phyloP scores from a whole-genome alignment of 1,139 yeast genomes.

The Lipomyces yarrowii region DNA sequence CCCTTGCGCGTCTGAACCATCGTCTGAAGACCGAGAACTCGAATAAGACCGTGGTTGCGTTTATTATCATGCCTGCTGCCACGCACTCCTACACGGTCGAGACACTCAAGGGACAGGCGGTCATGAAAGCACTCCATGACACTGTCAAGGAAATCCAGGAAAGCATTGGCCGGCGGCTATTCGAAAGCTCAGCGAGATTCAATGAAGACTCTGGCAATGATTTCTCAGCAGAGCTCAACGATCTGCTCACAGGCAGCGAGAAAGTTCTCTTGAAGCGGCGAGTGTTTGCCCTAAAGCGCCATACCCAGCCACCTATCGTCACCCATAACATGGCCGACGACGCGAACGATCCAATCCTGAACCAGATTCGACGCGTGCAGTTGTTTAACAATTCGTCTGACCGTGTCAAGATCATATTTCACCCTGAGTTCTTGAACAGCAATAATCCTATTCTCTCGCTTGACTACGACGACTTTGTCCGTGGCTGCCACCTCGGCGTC shows the following conservation, averaged over 20 bases:
- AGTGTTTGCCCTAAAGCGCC: constrained; percentile 89
- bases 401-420: constrained; percentile 93
- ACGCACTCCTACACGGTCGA: constrained; percentile 94
- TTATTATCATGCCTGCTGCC: constrained; percentile 96
- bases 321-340: constrained; percentile 98
- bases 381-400: constrained; percentile 88
- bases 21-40: constrained; percentile 79
- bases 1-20: constrained; percentile 91
- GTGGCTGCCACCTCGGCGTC: constrained; percentile 97
- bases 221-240: constrained; percentile 65
- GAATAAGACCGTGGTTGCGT: constrained; percentile 94
- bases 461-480: constrained; percentile 95
- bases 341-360: constrained; percentile 84
- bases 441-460: constrained; percentile 91
- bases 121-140: constrained; percentile 83
- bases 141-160: constrained; percentile 88
- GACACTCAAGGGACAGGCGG: constrained; percentile 95
- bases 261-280: constrained; percentile 88
- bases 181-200: constrained; percentile 87
- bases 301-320: constrained; percentile 88
- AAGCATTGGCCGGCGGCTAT: constrained; percentile 81
- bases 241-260: constrained; percentile 83
- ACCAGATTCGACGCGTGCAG: constrained; percentile 89
- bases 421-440: constrained; percentile 94
- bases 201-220: constrained; percentile 59